phyloP scores from a whole-genome alignment of 2,329 filamentous ascomycete species.

The Zymoseptoria pseudotritici region DNA sequence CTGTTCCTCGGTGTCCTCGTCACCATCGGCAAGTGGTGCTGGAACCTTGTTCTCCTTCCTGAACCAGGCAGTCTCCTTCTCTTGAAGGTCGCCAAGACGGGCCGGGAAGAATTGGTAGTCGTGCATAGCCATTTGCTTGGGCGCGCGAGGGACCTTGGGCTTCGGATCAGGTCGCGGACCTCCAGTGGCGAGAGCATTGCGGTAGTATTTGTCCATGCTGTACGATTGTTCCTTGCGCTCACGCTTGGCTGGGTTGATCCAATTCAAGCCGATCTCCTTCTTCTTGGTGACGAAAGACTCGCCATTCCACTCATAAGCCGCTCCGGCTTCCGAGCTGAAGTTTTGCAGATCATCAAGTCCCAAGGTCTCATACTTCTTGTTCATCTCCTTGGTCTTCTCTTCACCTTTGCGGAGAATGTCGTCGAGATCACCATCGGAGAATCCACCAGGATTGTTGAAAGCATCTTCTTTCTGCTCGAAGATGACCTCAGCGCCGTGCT shows the following conservation, averaged over 20 bases:
- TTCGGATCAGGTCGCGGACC: constrained; percentile 74
- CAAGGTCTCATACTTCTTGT: constrained; percentile 90
- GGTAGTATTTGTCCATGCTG: constrained; percentile 98
- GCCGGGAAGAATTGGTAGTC: constrained; percentile 97
- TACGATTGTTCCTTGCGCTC: constrained; percentile 98
- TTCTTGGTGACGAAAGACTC: constrained; percentile 80
- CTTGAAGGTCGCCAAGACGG: constrained; percentile 77
- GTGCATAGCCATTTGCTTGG: constrained; percentile 84
- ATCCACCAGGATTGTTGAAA: constrained; percentile 52
- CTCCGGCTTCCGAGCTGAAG: constrained; percentile 78
- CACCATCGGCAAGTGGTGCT: constrained; percentile 77
- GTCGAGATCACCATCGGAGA: constrained; percentile 88
- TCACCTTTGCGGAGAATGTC: constrained; percentile 79
- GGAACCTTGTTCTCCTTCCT: constrained; percentile 96
- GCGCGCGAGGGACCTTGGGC: constrained; percentile 89
- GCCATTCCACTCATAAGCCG: constrained; percentile 96
- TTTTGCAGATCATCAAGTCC: constrained; percentile 96
- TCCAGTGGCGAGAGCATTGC: constrained; percentile 78
- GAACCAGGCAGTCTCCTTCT: constrained; percentile 91
- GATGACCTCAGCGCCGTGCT: constrained; percentile 93
- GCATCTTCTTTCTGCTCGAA: constrained; percentile 67
- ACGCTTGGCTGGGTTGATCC: constrained; percentile 98
- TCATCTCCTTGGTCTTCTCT: constrained; percentile 79
- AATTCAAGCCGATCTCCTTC: constrained; percentile 84
- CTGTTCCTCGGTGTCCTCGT: constrained; percentile 77